Percentiles rank a stretch among this genome's conserved stretches.
Conservation (phyloP, 176 grass and related monocot species). For the Ampelocalamus luodianensis region DNA sequence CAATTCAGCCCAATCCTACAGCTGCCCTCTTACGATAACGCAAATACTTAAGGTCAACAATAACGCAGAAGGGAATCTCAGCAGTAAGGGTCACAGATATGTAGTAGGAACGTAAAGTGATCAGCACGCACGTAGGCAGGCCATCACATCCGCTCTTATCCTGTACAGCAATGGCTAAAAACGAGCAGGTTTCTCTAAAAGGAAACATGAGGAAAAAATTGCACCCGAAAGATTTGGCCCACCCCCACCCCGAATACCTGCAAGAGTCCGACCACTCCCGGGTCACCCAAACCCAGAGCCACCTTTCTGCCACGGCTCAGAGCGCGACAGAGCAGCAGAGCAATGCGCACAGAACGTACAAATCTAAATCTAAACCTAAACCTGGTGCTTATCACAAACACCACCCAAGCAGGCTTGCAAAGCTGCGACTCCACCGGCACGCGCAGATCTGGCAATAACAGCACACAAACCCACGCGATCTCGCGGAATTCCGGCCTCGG, state of each 20-base stretch:
- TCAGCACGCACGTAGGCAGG: neutral
- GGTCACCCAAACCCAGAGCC: constrained; percentile 27
- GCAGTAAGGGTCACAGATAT: constrained; percentile 3
- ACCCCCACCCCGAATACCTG: constrained; percentile 8
- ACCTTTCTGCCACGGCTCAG: constrained; percentile 41
- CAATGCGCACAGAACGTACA: constrained; percentile 6
- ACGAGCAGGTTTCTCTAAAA: constrained; percentile 37
- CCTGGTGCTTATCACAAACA: neutral
- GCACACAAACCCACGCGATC: constrained; percentile 2
- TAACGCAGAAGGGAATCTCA: neutral
- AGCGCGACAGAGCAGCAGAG: constrained; percentile 20
- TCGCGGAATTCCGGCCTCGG: neutral
- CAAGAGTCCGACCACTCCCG: neutral
- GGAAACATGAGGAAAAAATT: constrained; percentile 10
- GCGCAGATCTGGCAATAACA: constrained; percentile 41
- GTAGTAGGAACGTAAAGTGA: constrained; percentile 8
- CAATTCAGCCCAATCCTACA: neutral
- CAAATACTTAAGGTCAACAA: neutral
- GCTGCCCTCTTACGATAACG: neutral
- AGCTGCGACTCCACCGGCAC: constrained; percentile 17
- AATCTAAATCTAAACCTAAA: constrained; percentile 23
- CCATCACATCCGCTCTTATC: constrained; percentile 29
- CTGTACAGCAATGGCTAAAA: neutral
- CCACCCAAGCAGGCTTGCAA: neutral
- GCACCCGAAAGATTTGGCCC: constrained; percentile 41